Percentiles rank a stretch among this genome's conserved stretches.
Evolutionary conservation across 495 filamentous ascomycete genomes (phyloP).

Genomic region (Pyronema domesticum): DNA sequence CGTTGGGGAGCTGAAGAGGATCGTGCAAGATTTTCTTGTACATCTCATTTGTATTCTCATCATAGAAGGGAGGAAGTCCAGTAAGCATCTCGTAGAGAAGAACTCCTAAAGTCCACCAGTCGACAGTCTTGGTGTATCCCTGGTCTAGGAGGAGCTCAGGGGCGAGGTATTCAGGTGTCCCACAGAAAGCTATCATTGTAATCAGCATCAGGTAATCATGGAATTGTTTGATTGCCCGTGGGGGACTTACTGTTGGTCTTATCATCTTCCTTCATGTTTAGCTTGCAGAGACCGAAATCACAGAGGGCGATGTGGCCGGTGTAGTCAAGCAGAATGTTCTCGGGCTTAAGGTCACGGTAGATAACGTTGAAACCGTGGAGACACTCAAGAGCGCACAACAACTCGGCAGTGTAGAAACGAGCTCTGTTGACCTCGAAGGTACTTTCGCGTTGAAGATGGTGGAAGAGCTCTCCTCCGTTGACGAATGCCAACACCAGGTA

Average conservation of each 20-base stretch:
- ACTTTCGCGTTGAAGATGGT: slow-evolving; percentile 90
- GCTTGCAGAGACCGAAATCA: slow-evolving; percentile 95
- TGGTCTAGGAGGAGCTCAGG: slow-evolving; percentile 85
- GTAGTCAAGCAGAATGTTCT: slow-evolving; percentile 97
- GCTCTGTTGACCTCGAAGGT: slow-evolving; percentile 95
- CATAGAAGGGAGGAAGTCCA: slow-evolving; percentile 95
- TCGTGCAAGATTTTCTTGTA: slow-evolving; percentile 97
- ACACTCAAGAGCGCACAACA: slow-evolving; percentile 91
- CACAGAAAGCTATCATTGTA: slow-evolving; percentile 60
- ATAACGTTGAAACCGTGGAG: slow-evolving; percentile 98
- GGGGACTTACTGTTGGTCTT: slow-evolving; percentile 65
- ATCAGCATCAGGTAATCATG: too few relatives aligned
- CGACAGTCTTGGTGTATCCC: slow-evolving; percentile 95
- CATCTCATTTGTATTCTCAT: slow-evolving; percentile 99
- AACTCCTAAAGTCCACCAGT: slow-evolving; percentile 99
- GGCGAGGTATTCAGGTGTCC: slow-evolving; percentile 93
- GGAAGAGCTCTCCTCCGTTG: slow-evolving; percentile 95
- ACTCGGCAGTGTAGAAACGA: slow-evolving; percentile 92
- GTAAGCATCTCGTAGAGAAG: slow-evolving; percentile 98
- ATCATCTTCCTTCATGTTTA: slow-evolving; percentile 99
- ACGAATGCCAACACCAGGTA: slow-evolving; percentile 95
- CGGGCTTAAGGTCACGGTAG: slow-evolving; percentile 95
- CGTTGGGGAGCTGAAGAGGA: slow-evolving; percentile 69
- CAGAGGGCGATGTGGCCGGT: slow-evolving; percentile 96
- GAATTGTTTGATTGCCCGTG: too few relatives aligned